phyloP scores from a whole-genome alignment of 164 flowering plant genomes.

The Saururus chinensis region DNA sequence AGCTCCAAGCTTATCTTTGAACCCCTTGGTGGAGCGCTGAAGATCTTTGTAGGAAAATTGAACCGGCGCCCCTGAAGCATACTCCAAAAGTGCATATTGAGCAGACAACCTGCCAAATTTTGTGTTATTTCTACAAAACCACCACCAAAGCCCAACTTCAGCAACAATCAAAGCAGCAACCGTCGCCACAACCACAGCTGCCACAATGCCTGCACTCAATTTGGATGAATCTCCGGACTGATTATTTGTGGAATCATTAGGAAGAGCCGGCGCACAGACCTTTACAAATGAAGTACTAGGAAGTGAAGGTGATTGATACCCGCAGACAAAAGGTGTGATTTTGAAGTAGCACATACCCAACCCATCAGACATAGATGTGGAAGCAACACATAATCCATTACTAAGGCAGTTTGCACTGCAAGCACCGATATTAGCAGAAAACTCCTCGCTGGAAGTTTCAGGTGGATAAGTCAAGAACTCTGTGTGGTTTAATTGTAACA shows the following conservation, averaged over 20 bases:
- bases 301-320: conserved; percentile 50
- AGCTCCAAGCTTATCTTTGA: conserved; percentile 28
- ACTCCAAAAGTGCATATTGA: conserved; percentile 28
- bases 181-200: conserved; percentile 12
- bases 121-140: conserved; percentile 19
- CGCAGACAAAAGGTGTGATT: conserved; percentile 39
- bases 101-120: conserved; percentile 20
- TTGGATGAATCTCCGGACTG: background rate
- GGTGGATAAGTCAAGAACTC: conserved; percentile 55
- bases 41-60: conserved; percentile 31
- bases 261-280: conserved; percentile 46
- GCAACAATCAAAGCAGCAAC: conserved; percentile 8
- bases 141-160: conserved; percentile 24
- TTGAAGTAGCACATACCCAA: conserved; percentile 57
- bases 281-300: conserved; percentile 70
- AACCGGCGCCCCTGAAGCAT: conserved; percentile 36
- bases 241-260: conserved; percentile 15
- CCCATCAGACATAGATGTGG: conserved; percentile 64
- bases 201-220: conserved; percentile 13
- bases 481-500: conserved; percentile 47
- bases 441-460: conserved; percentile 30
- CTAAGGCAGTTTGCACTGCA: conserved; percentile 55
- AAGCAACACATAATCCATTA: conserved; percentile 42
- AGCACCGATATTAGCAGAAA: conserved; percentile 32
- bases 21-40: conserved; percentile 27